A percentile compares a stretch with the other conserved stretches of the same genome.
Evolutionary conservation across 768 basidiomycete species (phyloP).

Genomic region (Phylloporus arenicola): DNA sequence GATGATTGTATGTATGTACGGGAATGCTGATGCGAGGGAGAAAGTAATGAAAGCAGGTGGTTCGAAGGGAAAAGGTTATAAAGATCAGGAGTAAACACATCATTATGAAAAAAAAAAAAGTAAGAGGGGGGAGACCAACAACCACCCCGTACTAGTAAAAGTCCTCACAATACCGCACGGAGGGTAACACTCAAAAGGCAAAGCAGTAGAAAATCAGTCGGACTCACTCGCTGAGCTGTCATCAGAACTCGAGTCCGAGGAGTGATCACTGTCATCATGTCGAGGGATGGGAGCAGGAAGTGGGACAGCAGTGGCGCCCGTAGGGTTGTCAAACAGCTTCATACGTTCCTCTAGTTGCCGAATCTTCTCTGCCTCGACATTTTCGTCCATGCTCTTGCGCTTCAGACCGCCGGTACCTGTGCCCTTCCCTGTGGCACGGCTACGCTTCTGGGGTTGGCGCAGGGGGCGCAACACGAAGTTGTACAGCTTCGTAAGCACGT

Average conservation of each 20-base stretch:
- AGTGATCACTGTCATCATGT: conserved; percentile 59
- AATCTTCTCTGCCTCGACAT: conserved; percentile 94
- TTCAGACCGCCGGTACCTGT: conserved; percentile 86
- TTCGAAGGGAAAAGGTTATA: conserved; percentile 29
- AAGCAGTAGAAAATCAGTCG: conserved; percentile 43
- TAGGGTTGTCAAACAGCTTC: conserved; percentile 68
- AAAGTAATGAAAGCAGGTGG: conserved; percentile 24
- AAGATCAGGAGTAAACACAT: conserved; percentile 32
- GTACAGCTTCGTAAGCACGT: conserved; percentile 89
- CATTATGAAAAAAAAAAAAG: conserved; percentile 24
- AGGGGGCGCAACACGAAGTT: conserved; percentile 87
- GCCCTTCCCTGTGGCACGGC: conserved; percentile 60
- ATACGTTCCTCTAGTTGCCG: conserved; percentile 84
- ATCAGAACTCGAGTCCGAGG: conserved; percentile 75
- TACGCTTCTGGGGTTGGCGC: conserved; percentile 62
- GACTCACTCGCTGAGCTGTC: conserved; percentile 84
- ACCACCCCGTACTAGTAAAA: conserved; percentile 11
- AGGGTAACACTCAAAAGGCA: conserved; percentile 11
- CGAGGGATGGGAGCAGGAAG: conserved; percentile 32
- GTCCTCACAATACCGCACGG: conserved; percentile 20
- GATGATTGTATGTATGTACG: conserved; percentile 40
- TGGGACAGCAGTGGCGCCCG: conserved; percentile 33
- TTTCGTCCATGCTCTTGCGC: conserved; percentile 96
- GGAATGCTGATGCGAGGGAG: conserved; percentile 26
- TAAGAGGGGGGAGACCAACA: conserved; percentile 19